A percentile compares a stretch with the other conserved stretches of the same genome.
These are phyloP conservation scores for Fusarium protoensiforme DNA, from an alignment of 2,329 filamentous ascomycete genomes.

Conservation along the genomic window DNA sequence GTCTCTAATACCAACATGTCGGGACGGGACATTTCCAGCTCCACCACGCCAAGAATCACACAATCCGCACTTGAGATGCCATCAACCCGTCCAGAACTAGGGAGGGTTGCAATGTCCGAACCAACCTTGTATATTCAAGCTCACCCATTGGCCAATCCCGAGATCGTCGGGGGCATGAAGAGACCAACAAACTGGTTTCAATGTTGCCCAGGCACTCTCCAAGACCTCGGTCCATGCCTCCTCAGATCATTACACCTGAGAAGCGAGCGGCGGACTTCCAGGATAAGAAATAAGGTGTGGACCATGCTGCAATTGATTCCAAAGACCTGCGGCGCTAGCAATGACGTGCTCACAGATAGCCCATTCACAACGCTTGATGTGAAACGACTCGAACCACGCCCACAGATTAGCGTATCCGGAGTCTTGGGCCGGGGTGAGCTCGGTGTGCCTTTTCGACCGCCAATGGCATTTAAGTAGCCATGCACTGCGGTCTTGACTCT, in stretches of 20 bases:
- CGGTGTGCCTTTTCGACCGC: not conserved
- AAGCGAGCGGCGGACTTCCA: not conserved
- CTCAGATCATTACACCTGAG: not conserved
- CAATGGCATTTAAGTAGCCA: not conserved
- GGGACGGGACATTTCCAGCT: not conserved
- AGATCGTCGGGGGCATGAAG: not conserved
- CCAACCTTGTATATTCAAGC: not conserved
- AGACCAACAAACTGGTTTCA: not conserved
- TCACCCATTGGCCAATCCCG: not conserved
- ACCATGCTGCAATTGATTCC: not conserved
- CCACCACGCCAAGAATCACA: constrained; percentile 10
- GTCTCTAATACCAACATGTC: not conserved
- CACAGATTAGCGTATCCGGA: not conserved
- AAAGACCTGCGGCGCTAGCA: not conserved
- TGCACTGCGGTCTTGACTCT: not conserved
- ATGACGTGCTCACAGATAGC: not conserved
- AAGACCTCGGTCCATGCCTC: not conserved
- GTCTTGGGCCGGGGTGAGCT: not conserved
- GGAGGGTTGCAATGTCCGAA: not conserved
- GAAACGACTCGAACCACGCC: not conserved
- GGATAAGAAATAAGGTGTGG: not conserved
- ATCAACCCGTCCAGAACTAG: not conserved
- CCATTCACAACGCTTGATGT: not conserved
- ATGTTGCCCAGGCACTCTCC: not conserved
- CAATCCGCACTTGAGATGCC: constrained; percentile 2